Evolutionary conservation across 2,329 filamentous ascomycete genomes (phyloP), one percentile per base, ranked within the genome.

Genomic region (Stachybotrys elegans): DNA sequence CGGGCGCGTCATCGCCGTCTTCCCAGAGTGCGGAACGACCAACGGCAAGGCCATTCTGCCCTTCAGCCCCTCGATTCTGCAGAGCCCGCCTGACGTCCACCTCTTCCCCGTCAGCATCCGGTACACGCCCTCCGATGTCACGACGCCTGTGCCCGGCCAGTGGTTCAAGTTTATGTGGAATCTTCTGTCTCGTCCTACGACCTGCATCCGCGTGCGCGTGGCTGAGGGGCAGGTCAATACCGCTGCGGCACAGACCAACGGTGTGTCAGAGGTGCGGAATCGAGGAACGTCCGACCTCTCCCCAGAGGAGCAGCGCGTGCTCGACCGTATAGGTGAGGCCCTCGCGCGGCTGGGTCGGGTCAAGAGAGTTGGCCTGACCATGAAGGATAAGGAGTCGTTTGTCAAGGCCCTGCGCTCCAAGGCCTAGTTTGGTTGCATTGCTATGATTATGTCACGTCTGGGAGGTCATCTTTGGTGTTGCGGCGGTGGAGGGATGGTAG

Each of bases 21-120:
- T 97, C 62, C 92, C 93, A 12, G 93, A 98, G 68, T 92, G 86
- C 66, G 93, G 86, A 5, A 95, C 93, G 1, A 95, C 89, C 36
- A 98, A 98, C 60, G 92, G 92, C 49, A 84, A 88, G 53, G 93
- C 86, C 5, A 91, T 97, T 49, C 68, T 98, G 12, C 87, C 89
- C 2, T 80, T 95, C 44, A 88, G 86, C 48, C 88, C 86, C 0
- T 84, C 83, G 41, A 73, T 98, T 2, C 71, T 93, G 3, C 77
- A 81, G 14, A 79, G 80, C 0, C 80, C 84, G 0, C 62, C 79
- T 6, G 72, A 77, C 43, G 83, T 83, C 8, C 86, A 84, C 59
- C 88, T 98, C 53, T 97, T 94, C 68, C 91, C 93, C 2, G 78
- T 98, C 48, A 95, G 86, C 63, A 72, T 98, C 50, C 83, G 91